A percentile compares a stretch with the other conserved stretches of the same genome.
Evolutionary conservation across 768 basidiomycete genomes (phyloP).

Genomic region (Termitomyces sp.): DNA sequence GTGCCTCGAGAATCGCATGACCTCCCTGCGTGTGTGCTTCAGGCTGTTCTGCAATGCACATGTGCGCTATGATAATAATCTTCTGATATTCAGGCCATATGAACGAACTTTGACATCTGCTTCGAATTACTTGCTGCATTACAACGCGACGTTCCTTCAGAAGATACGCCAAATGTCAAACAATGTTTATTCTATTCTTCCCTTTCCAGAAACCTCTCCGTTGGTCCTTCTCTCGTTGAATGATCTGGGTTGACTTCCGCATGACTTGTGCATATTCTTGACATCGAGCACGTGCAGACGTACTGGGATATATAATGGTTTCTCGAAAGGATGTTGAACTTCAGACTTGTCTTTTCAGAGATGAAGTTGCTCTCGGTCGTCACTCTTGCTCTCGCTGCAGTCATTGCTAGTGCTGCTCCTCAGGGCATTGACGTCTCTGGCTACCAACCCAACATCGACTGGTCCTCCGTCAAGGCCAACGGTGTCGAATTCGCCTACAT

Average conservation of each 20-base stretch:
- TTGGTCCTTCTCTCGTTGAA: background rate
- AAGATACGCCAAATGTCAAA: background rate
- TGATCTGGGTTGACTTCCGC: background rate
- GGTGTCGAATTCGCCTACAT: constrained; percentile 57
- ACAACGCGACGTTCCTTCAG: background rate
- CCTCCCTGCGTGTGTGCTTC: background rate
- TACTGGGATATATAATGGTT: constrained; percentile 6
- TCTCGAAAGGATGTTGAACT: background rate
- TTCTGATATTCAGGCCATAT: background rate
- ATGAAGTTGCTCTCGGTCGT: constrained; percentile 16
- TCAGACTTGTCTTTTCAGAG: background rate
- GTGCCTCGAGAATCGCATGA: constrained; percentile 5
- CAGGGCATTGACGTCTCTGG: constrained; percentile 54
- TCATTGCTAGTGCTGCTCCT: constrained; percentile 25
- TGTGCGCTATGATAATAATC: background rate
- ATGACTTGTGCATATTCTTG: constrained; percentile 1
- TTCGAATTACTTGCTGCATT: background rate
- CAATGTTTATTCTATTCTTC: background rate
- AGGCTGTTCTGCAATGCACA: too few species aligned
- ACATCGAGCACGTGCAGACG: background rate
- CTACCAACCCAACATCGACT: constrained; percentile 47
- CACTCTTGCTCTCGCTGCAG: constrained; percentile 12
- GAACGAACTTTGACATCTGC: background rate
- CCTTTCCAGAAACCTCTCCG: background rate
- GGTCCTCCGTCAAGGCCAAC: constrained; percentile 45